Percentiles rank a stretch among this genome's conserved stretches.
Evolutionary conservation across 164 flowering plant genomes (phyloP).

Genomic region (Magnolia officinalis): DNA sequence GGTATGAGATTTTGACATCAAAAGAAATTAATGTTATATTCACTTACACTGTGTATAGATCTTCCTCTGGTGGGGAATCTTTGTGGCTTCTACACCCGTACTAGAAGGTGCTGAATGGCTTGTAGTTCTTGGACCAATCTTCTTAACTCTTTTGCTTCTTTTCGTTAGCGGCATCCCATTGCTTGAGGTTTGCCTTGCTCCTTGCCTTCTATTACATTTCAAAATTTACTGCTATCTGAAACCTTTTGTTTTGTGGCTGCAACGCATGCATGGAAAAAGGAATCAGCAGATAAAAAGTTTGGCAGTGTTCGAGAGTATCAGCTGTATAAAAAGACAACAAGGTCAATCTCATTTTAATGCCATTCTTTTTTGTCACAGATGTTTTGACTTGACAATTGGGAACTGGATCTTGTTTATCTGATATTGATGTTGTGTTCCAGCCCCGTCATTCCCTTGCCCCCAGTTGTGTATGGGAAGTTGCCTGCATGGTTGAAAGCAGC

Average conservation of each 20-base stretch:
- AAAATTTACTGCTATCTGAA: not conserved
- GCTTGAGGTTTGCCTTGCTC: conserved; percentile 66
- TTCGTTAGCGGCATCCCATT: conserved; percentile 93
- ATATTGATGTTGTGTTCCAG: conserved; percentile 37
- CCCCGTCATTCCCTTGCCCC: conserved; percentile 80
- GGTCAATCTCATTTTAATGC: conserved; percentile 34
- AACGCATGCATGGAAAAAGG: conserved; percentile 39
- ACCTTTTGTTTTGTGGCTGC: conserved; percentile 5
- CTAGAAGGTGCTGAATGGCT: conserved; percentile 86
- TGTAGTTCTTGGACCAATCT: conserved; percentile 74
- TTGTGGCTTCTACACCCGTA: conserved; percentile 74
- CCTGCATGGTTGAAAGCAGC: conserved; percentile 71
- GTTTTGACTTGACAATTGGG: not conserved
- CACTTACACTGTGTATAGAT: conserved; percentile 39
- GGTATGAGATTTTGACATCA: not conserved
- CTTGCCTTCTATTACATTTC: not conserved
- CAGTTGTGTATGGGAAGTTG: conserved; percentile 59
- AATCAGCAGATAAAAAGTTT: conserved; percentile 80
- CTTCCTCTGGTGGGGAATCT: conserved; percentile 96
- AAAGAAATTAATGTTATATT: not conserved
- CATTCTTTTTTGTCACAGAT: not conserved
- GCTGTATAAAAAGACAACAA: conserved; percentile 65
- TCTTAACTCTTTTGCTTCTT: conserved; percentile 81
- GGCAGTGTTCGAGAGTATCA: conserved; percentile 57
- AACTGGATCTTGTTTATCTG: conserved; percentile 4